phyloP scores from a whole-genome alignment of 2,329 filamentous ascomycete species.

The Sporothrix brunneoviolacea region DNA sequence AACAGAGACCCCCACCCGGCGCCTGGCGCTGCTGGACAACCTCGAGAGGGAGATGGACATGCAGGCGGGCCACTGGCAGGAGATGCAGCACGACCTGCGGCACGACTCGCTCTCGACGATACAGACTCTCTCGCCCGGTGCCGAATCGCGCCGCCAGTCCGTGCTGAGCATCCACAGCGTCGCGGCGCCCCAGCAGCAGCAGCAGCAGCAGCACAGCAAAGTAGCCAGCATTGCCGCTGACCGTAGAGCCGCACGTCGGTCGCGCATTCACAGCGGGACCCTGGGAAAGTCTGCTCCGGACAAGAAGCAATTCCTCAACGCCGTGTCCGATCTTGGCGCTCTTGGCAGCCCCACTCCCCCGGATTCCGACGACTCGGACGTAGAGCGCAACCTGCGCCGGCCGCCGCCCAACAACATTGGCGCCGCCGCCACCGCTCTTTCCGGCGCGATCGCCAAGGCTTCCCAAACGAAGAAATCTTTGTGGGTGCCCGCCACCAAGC shows the following conservation, averaged over 20 bases:
- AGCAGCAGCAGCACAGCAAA: slow-evolving; percentile 24
- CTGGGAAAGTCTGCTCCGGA: slow-evolving; percentile 22
- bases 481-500: background rate
- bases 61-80: slow-evolving; percentile 54
- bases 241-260: slow-evolving; percentile 32
- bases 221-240: slow-evolving; percentile 28
- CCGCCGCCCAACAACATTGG: slow-evolving; percentile 18
- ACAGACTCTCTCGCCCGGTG: slow-evolving; percentile 25
- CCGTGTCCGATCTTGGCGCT: slow-evolving; percentile 34
- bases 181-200: slow-evolving; percentile 4
- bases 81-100: slow-evolving; percentile 46
- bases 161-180: slow-evolving; percentile 12
- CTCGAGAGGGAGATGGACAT: slow-evolving; percentile 56
- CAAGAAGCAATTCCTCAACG: slow-evolving; percentile 3
- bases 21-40: slow-evolving; percentile 47
- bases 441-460: background rate
- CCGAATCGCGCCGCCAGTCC: slow-evolving; percentile 29
- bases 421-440: slow-evolving; percentile 6
- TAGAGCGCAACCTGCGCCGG: slow-evolving; percentile 19
- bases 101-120: slow-evolving; percentile 46
- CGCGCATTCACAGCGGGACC: slow-evolving; percentile 30
- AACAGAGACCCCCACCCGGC: slow-evolving; percentile 34
- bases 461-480: background rate
- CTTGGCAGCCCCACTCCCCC: slow-evolving; percentile 49
- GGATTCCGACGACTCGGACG: slow-evolving; percentile 44